Base-by-base conservation (phyloP, 2,329 filamentous ascomycete genomes). In the Ascochyta rabiei region DNA sequence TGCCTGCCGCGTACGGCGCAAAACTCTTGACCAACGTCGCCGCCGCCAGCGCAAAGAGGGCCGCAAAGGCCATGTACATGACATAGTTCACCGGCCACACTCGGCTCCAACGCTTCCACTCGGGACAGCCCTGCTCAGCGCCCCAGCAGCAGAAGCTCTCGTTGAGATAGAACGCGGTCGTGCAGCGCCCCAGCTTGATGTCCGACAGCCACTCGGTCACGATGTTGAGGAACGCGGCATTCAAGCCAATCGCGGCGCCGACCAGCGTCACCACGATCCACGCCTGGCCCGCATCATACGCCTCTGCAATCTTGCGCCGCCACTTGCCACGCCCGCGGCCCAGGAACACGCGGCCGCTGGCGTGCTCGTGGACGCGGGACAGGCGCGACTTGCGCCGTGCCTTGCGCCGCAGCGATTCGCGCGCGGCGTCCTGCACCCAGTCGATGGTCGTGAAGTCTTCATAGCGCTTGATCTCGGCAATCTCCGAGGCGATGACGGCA, bases 401-500 rank as follows among this genome's bases (percentile, higher is more conserved):
- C 67, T 90, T 90, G 58, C 93, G 86, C 50, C 93, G 86, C 41
- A 90, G 81, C 73, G 96, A 91, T 75, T 97, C 95, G 61, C 93
- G 89, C 30, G 92, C 89, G 10, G 93, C 93, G 83, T 99, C 95
- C 75, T 99, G 93, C 0, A 99, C 93, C 95, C 95, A 99, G 77
- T 99, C 95, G 84, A 95, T 95, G 0, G 95, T 99, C 6, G 93
- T 96, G 74, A 99, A 99, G 77, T 99, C 95, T 79, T 96, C 95
- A 78, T 99, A 99, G 79, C 93, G 86, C 79, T 97, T 97, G 74
- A 99, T 98, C 80, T 97, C 89, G 23, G 90, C 93, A 71, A 99
- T 96, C 79, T 99, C 95, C 71, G 98, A 93, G 57, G 92, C 89
- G 63, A 96, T 91, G 59, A 88, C 86, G 57, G 88, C 84, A 68